Evolutionary conservation across 352 stramenopile species (phyloP), one percentile per base, ranked within the genome.

Genomic region (Chrysophaeum taylorii): DNA sequence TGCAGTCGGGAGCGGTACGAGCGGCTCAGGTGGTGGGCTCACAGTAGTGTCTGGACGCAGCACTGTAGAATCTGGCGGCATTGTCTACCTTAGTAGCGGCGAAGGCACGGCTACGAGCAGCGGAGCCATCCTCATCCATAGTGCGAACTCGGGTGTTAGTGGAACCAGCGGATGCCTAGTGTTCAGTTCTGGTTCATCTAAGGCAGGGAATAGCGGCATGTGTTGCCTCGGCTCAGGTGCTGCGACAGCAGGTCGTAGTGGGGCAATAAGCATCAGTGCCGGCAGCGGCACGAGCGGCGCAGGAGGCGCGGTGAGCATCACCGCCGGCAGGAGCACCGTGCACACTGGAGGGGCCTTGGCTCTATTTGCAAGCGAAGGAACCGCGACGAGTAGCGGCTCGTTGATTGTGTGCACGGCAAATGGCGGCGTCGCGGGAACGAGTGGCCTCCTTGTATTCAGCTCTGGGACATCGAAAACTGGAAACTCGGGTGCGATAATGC

Each of bases 401-500:
- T 1, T 66, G 1, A 12, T 66, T 36, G 7, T 66, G 5, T 7
- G 5, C 2, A 48, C 14, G 2, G 36, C 31, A 5, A 66, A 66
- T n/a, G 23, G 33, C 2, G 57, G 57, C 15, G 31, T 39, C 50
- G 35, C 52, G 25, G 75, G 77, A 43, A 48, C 70, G 21, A 79
- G 72, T 57, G 75, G 77, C 27, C 38, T 66, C 23, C 29, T 81
- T 29, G 61, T 72, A 16, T 62, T 82, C 53, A 72, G 62, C 12
- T 81, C 54, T 16, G 77, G 77, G 38, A 52, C 69, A n/a, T 43
- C 75, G n/a, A 66, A 23, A 31, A 36, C n/a, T 23, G 77, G 75
- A 15, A 78, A 78, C 62, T 76, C 73, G 48, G 77, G 77, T 16
- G 74, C 75, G 21, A 80, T 94, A 45, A 69, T 72, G 1, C 50